Evolutionary conservation across 805 yeast species (phyloP).

Genomic region (Candida succiphila): DNA sequence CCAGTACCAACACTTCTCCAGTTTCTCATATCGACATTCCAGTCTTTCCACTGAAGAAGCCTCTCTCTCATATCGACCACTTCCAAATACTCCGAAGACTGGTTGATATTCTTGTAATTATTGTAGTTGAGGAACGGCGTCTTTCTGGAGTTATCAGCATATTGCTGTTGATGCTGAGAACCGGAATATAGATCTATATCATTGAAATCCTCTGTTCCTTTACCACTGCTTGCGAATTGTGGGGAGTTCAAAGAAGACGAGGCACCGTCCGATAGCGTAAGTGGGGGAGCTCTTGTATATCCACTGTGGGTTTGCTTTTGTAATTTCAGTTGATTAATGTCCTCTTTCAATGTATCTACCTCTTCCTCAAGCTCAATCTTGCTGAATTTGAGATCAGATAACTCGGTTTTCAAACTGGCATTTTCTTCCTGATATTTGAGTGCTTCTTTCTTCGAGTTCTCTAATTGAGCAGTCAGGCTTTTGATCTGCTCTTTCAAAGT

Average conservation of each 20-base stretch:
- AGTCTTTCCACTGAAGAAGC: conserved; percentile 66
- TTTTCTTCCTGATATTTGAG: background rate
- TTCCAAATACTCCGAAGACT: background rate
- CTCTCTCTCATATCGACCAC: conserved; percentile 38
- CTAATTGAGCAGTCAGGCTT: conserved; percentile 21
- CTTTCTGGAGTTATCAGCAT: too few relatives aligned
- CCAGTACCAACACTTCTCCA: conserved; percentile 74
- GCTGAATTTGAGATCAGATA: conserved; percentile 14
- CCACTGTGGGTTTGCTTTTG: too few relatives aligned
- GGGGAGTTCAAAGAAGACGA: too few relatives aligned
- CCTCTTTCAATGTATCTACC: conserved; percentile 25
- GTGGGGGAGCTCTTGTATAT: too few relatives aligned
- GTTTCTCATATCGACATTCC: conserved; percentile 77
- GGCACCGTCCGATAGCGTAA: too few relatives aligned
- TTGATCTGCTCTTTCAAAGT: conserved; percentile 24
- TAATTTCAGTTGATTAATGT: too few relatives aligned
- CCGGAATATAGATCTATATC: too few relatives aligned
- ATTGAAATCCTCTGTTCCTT: too few relatives aligned
- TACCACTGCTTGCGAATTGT: too few relatives aligned
- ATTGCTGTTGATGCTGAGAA: too few relatives aligned
- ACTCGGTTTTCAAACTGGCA: conserved; percentile 10
- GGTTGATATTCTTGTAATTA: conserved; percentile 8
- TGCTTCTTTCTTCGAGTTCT: conserved; percentile 3
- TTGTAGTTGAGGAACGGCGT: conserved; percentile 12
- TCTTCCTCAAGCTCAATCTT: conserved; percentile 26